Base-by-base conservation (phyloP, 306 rosid species). In the Ammopiptanthus mongolicus region DNA sequence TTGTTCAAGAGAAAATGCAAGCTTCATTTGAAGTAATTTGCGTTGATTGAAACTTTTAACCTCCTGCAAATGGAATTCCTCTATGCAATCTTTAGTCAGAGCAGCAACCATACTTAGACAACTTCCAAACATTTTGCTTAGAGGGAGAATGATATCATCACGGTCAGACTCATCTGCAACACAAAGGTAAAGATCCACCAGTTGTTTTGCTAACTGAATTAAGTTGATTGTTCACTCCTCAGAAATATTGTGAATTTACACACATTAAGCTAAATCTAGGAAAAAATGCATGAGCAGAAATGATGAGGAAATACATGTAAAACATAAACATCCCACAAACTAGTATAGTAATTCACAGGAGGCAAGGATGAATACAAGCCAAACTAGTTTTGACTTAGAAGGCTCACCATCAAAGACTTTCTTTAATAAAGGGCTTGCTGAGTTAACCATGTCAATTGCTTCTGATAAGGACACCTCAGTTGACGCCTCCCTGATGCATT, bases 1-100 rank as follows among this genome's bases (percentile, higher is more conserved):
- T 83, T 91, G 97, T 62, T 95, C 97, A 55, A 88, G 87, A 80
- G 85, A 88, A 86, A 91, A 91, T 64, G 85, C 91, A 85, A 95
- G 96, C 84, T 95, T 91, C 72, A 77, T 81, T 79, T 90, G 96
- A 77, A 80, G 76, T 50, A 90, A 74, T 70, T 80, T 85, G 69
- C 14, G 75, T 37, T 78, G 71, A 65, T 73, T 80, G 61, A 84
- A 81, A 62, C 77, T 85, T 78, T 79, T 88, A 72, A 72, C 85
- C 70, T 86, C 92, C 79, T 50, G 79, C 67, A 86, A 75, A 87
- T 80, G 93, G 78, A 88, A 85, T 69, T 84, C 87, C 86, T 82
- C 79, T n/a, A 88, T 84, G 86, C 93, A 92, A 75, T 88, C 87
- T 78, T 62, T 85, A 69, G 85, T 79, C 83, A 88, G 76, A 71